Conservation (phyloP, 345 rosid species). For the Murraya koenigii region DNA sequence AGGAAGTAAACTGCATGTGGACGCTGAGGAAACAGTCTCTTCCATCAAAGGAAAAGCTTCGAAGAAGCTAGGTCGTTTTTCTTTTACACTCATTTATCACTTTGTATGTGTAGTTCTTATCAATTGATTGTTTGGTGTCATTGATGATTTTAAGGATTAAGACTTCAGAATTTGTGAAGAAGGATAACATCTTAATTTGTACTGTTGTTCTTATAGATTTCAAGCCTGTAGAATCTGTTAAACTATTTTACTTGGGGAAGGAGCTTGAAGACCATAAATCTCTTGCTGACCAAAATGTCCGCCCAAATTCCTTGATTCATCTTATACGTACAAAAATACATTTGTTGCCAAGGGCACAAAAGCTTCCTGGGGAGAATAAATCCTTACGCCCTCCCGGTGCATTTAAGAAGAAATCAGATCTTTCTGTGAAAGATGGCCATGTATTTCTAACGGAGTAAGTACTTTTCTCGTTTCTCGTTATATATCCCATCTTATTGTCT, state of each 20-base stretch:
- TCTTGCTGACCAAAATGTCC: slow-evolving; percentile 81
- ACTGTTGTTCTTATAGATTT: slow-evolving; percentile 58
- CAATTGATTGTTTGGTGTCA: not conserved
- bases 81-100: slow-evolving; percentile 8
- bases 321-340: slow-evolving; percentile 85
- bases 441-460: slow-evolving; percentile 96
- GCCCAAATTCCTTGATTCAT: slow-evolving; percentile 86
- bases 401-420: slow-evolving; percentile 98
- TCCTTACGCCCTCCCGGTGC: slow-evolving; percentile 97
- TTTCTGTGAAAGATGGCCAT: slow-evolving; percentile 95
- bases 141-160: slow-evolving; percentile 7
- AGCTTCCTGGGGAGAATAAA: slow-evolving; percentile 88
- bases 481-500: not conserved
- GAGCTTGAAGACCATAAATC: slow-evolving; percentile 84
- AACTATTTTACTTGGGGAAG: slow-evolving; percentile 74
- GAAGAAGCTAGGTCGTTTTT: slow-evolving; percentile 73
- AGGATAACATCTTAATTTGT: slow-evolving; percentile 18
- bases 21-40: slow-evolving; percentile 73
- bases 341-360: slow-evolving; percentile 82
- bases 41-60: slow-evolving; percentile 88
- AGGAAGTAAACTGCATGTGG: slow-evolving; percentile 88
- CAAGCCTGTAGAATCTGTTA: slow-evolving; percentile 80
- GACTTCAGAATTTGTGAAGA: not conserved
- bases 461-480: not conserved
- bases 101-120: not conserved